phyloP scores from a whole-genome alignment of 805 yeast species.

The Tetrapisispora pingtungensis region DNA sequence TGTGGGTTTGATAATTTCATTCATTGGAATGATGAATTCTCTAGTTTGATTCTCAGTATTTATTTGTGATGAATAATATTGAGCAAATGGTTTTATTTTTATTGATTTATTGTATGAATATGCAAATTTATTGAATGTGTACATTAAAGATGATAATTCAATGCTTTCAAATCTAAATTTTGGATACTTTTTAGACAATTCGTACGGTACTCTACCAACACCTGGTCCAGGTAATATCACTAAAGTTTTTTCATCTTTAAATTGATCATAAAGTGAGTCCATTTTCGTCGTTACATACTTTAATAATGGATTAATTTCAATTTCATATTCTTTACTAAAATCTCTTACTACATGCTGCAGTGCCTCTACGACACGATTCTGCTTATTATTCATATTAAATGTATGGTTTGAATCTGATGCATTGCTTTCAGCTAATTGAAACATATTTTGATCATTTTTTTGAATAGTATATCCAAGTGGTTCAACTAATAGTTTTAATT shows the following conservation, averaged over 20 bases:
- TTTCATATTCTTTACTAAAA: conserved; percentile 46
- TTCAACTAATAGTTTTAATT: conserved; percentile 25
- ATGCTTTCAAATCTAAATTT: conserved; percentile 53
- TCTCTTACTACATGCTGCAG: conserved; percentile 73
- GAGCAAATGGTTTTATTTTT: conserved; percentile 43
- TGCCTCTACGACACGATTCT: conserved; percentile 50
- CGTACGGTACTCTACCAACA: conserved; percentile 66
- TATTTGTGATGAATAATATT: conserved; percentile 59
- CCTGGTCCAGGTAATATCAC: conserved; percentile 86
- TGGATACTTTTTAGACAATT: conserved; percentile 34
- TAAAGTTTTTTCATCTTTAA: conserved; percentile 32
- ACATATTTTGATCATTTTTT: not conserved
- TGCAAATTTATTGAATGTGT: conserved; percentile 51
- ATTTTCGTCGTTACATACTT: conserved; percentile 42
- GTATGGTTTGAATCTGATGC: conserved; percentile 2
- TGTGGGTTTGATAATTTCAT: conserved; percentile 31
- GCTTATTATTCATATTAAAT: conserved; percentile 13
- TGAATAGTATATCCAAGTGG: too few relatives aligned
- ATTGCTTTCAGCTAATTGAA: not conserved
- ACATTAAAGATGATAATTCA: conserved; percentile 72
- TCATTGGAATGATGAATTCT: conserved; percentile 21
- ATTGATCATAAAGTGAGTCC: conserved; percentile 12
- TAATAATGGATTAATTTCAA: conserved; percentile 45
- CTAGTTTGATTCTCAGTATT: conserved; percentile 42
- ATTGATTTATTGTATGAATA: conserved; percentile 27